These are phyloP conservation scores for Imleria badia DNA, from an alignment of 768 basidiomycete species.

Conservation along the genomic window DNA sequence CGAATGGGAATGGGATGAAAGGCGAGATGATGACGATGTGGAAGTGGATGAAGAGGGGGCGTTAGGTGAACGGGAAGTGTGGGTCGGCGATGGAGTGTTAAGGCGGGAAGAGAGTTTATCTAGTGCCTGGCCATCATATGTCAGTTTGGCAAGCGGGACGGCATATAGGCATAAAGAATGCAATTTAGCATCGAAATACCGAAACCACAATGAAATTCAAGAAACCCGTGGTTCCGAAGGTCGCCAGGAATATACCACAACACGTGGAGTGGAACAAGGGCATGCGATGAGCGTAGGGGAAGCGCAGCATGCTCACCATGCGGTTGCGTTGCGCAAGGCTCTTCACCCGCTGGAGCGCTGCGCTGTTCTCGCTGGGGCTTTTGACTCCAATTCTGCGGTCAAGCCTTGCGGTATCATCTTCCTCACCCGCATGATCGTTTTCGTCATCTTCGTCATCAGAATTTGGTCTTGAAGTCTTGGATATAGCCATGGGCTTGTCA, in stretches of 20 bases:
- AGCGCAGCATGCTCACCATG: conserved; percentile 49
- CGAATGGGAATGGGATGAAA: conserved; percentile 34
- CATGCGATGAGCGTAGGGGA: conserved; percentile 25
- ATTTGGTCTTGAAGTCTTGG: conserved; percentile 30
- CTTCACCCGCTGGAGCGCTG: conserved; percentile 66
- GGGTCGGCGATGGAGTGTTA: conserved; percentile 55
- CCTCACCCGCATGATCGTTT: conserved; percentile 51
- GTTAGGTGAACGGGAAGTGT: conserved; percentile 38
- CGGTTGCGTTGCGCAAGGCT: conserved; percentile 72
- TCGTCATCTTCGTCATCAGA: conserved; percentile 49
- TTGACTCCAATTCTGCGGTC: conserved; percentile 36
- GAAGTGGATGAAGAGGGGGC: conserved; percentile 36
- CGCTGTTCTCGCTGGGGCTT: conserved; percentile 51
- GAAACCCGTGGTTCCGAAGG: conserved; percentile 5
- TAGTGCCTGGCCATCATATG: conserved; percentile 46
- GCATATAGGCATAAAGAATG: conserved; percentile 21
- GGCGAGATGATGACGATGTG: conserved; percentile 36
- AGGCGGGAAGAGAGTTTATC: conserved; percentile 67
- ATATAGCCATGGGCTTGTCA: conserved; percentile 32
- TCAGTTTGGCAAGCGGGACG: background rate
- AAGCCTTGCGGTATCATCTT: conserved; percentile 63
- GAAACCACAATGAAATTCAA: conserved; percentile 1
- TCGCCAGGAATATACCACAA: conserved; percentile 20
- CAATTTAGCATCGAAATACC: conserved; percentile 5
- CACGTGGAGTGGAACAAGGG: conserved; percentile 33